Conservation (phyloP, 108 stramenopile species). For the Discostella pseudostelligera region DNA sequence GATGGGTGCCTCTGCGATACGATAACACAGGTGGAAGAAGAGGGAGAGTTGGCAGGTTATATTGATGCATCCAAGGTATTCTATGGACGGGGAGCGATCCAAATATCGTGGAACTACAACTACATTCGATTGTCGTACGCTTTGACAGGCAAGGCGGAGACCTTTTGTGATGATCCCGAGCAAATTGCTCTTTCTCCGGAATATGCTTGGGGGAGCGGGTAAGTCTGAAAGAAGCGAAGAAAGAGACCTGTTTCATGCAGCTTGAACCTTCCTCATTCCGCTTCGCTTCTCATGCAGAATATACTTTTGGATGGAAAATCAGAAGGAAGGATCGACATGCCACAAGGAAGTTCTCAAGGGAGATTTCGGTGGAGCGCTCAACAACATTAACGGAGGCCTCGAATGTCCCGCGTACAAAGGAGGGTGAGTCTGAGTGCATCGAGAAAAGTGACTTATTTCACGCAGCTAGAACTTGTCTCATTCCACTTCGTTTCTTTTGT, state of each 20-base stretch:
- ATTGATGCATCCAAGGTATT: constrained; percentile 35
- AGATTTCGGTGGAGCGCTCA: constrained; percentile 44
- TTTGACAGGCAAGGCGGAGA: constrained; percentile 26
- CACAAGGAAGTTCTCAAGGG: constrained; percentile 44
- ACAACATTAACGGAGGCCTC: constrained; percentile 41
- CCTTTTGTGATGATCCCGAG: constrained; percentile 37
- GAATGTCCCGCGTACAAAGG: constrained; percentile 47
- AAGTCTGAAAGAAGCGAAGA: too few species aligned
- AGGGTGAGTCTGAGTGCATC: constrained; percentile 16
- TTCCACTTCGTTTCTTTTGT: not conserved
- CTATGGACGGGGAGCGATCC: constrained; percentile 34
- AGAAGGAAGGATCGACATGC: constrained; percentile 45
- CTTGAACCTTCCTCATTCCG: too few species aligned
- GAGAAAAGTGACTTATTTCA: too few species aligned
- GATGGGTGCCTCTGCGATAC: constrained; percentile 33
- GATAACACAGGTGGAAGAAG: constrained; percentile 24
- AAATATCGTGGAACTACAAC: constrained; percentile 39
- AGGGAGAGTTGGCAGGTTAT: constrained; percentile 29
- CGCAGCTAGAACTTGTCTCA: too few species aligned
- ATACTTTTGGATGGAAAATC: constrained; percentile 46
- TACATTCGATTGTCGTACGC: constrained; percentile 29
- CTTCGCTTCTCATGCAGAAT: too few species aligned
- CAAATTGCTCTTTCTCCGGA: constrained; percentile 14
- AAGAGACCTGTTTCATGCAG: too few species aligned
- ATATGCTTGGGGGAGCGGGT: constrained; percentile 49